phyloP scores from a whole-genome alignment of 2,329 filamentous ascomycete species.

The Fusarium succisae region DNA sequence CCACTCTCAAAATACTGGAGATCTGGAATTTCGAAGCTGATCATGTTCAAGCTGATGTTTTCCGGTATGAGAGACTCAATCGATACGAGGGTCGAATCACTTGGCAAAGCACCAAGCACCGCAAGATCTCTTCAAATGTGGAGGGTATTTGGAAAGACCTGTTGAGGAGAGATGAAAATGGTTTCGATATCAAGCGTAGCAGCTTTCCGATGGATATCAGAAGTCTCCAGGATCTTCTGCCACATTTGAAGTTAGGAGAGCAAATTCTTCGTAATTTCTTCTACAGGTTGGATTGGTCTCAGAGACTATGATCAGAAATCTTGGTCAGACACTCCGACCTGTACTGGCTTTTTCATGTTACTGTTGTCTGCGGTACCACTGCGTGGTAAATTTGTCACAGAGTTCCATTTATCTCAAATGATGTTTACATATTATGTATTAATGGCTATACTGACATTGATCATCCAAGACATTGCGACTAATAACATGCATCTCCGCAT shows the following conservation, averaged over 20 bases:
- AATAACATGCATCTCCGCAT: background rate
- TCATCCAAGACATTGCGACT: background rate
- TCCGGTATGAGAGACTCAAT: background rate
- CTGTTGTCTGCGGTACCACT: background rate
- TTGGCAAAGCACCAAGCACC: background rate
- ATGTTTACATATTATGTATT: background rate
- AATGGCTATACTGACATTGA: background rate
- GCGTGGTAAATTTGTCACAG: fast-evolving
- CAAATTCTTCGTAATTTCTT: background rate
- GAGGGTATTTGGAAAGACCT: background rate
- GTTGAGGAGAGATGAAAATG: background rate
- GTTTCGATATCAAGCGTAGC: background rate
- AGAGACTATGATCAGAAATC: fast-evolving
- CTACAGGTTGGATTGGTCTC: too few species aligned
- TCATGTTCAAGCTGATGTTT: background rate
- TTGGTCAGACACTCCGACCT: fast-evolving
- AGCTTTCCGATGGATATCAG: background rate
- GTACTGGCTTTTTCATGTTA: background rate
- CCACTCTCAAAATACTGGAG: background rate
- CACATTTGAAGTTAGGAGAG: background rate
- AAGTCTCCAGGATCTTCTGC: background rate
- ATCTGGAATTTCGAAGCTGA: background rate
- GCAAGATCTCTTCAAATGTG: background rate
- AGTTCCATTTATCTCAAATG: background rate
- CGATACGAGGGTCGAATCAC: background rate